Evolutionary conservation across 768 basidiomycete species (phyloP), one percentile per base, ranked within the genome.

Genomic region (Coprinopsis sp.): DNA sequence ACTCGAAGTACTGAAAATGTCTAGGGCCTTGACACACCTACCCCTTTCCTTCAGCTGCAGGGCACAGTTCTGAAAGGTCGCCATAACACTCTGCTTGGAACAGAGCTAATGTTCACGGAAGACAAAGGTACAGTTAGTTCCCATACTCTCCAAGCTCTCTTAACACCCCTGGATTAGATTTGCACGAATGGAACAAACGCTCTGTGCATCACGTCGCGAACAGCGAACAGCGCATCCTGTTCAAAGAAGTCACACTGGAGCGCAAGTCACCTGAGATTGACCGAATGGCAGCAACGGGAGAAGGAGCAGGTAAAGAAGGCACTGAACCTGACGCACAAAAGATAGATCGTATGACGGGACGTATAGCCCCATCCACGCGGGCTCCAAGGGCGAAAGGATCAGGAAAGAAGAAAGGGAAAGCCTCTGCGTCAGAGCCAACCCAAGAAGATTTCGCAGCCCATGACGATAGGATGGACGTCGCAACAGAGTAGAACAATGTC

Each of bases 21-120:
- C n/a, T 53, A 87, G 89, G 88, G 87, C 1, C 61, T 91, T 19
- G 87, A 91, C 57, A 85, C 85, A 0, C 78, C 85, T 0, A 83
- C 79, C 0, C 88, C 89, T 0, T 88, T 80, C 53, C 62, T 91
- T 18, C 89, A 91, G 53, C 70, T 91, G 1, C 81, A 83, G 4
- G 87, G 87, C 2, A 83, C 84, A 1, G 71, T 88, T 16, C 72
- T 90, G 51, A 81, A 81, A 60, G 89, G 89, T 1, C 66, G 71
- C 29, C 81, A 89, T 50, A 78, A 85, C 46, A 58, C 69, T 14
- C 69, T 91, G 3, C 65, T 91, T 2, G 89, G 89, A 2, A 84
- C 85, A 0, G 88, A 91, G 56, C 64, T 91, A 21, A 57, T 91
- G 16, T 90, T 91, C 60, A 75, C 78, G 0, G 87, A 89, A 46